These are phyloP conservation scores for Coemansia sp. DNA, from an alignment of 192 early-diverging fungal species.

Conservation along the genomic window DNA sequence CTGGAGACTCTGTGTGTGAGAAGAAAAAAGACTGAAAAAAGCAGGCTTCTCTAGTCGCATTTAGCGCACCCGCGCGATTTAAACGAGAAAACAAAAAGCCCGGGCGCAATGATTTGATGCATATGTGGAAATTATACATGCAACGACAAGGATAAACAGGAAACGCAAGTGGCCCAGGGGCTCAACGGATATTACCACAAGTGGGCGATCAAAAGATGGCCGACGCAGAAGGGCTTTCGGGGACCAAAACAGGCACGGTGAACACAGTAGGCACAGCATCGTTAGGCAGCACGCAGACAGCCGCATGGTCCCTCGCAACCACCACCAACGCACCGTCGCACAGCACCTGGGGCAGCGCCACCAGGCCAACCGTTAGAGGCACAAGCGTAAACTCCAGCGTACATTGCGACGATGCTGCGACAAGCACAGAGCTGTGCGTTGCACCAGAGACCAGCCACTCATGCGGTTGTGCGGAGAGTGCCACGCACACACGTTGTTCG, in stretches of 20 bases:
- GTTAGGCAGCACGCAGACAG: constrained; percentile 25
- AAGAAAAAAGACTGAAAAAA: background rate
- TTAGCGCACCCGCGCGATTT: too few relatives aligned
- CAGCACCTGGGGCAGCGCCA: constrained; percentile 37
- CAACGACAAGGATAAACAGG: background rate
- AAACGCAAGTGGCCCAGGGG: too few relatives aligned
- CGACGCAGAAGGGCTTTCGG: constrained; percentile 9
- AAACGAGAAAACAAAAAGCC: too few relatives aligned
- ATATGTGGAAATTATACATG: too few relatives aligned
- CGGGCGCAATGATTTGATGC: too few relatives aligned
- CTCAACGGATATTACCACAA: too few relatives aligned
- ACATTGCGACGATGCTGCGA: background rate
- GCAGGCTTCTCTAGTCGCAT: too few relatives aligned
- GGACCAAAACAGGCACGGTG: constrained; percentile 28
- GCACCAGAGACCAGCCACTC: constrained; percentile 39
- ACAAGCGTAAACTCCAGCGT: constrained; percentile 25
- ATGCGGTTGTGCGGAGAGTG: background rate
- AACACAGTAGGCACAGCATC: constrained; percentile 18
- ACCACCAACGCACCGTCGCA: constrained; percentile 12
- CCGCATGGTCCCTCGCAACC: background rate
- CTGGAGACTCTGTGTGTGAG: background rate
- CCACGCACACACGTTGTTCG: background rate
- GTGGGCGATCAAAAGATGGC: constrained; percentile 3
- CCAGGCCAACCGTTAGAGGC: constrained; percentile 31
- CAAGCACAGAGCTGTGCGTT: constrained; percentile 10